Conservation (phyloP, 129 eudicot species). For the Gnaphalium uliginosum region DNA sequence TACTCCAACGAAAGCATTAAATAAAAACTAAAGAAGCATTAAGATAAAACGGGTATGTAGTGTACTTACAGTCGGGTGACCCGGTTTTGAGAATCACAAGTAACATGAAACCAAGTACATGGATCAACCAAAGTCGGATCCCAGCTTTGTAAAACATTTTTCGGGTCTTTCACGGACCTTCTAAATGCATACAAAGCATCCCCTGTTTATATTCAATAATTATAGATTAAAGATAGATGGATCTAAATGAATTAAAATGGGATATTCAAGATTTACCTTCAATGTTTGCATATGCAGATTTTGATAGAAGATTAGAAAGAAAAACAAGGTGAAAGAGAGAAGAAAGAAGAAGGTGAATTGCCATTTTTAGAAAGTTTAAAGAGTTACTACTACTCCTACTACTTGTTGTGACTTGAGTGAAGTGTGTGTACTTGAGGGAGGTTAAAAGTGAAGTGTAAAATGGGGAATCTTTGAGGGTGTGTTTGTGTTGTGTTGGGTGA, state of each 20-base stretch:
- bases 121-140: slow-evolving; percentile 70
- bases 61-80: slow-evolving; percentile 57
- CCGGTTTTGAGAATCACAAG: slow-evolving; percentile 53
- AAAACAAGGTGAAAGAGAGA: slow-evolving; percentile 18
- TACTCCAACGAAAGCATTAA: neutral
- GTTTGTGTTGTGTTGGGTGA: neutral
- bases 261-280: slow-evolving; percentile 35
- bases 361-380: slow-evolving; percentile 19
- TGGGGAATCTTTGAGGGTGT: neutral
- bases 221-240: neutral
- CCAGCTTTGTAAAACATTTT: slow-evolving; percentile 48
- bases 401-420: neutral
- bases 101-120: slow-evolving; percentile 71
- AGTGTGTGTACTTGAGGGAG: slow-evolving; percentile 10
- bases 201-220: slow-evolving; percentile 27
- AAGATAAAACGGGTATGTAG: slow-evolving; percentile 1
- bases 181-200: slow-evolving; percentile 59
- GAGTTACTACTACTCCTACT: neutral
- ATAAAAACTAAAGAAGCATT: neutral
- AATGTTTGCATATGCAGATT: slow-evolving; percentile 34
- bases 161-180: slow-evolving; percentile 44
- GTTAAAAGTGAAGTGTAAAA: neutral
- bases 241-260: neutral
- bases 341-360: slow-evolving; percentile 22
- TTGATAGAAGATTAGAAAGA: slow-evolving; percentile 13